phyloP scores from a whole-genome alignment of 352 stramenopile species.

The Pelagophyceae sp. region DNA sequence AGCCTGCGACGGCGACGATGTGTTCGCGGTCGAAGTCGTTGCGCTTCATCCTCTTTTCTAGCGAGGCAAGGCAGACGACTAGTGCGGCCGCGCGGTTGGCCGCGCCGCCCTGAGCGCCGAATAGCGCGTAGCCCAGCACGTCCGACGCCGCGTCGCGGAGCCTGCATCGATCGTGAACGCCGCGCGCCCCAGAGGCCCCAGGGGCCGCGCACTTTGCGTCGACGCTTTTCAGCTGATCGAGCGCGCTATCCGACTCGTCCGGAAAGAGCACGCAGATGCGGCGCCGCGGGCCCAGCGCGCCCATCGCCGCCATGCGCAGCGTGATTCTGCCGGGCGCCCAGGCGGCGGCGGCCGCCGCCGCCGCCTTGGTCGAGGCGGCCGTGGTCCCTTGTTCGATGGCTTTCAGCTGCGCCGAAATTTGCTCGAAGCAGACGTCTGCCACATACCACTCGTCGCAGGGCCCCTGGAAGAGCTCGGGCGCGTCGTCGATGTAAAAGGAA shows the following conservation, averaged over 20 bases:
- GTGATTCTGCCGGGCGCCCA: too few species aligned
- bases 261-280: constrained; percentile 3
- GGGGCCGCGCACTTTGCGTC: not conserved
- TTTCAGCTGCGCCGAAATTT: not conserved
- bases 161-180: not conserved
- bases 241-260: not conserved
- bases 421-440: constrained; percentile 11
- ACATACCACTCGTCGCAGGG: constrained; percentile 1
- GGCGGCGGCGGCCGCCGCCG: too few species aligned
- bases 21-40: not conserved
- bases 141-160: not conserved
- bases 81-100: not conserved
- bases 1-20: not conserved
- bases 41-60: not conserved
- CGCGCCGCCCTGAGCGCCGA: not conserved
- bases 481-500: constrained; percentile 5
- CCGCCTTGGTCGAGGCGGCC: not conserved
- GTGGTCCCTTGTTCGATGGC: not conserved
- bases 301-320: not conserved
- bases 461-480: constrained; percentile 1
- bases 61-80: not conserved
- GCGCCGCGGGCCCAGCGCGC: not conserved
- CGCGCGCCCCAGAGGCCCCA: too few species aligned
- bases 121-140: not conserved
- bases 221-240: not conserved